Evolutionary conservation across 306 rosid genomes (phyloP).

Genomic region (Citrullus colocynthis): DNA sequence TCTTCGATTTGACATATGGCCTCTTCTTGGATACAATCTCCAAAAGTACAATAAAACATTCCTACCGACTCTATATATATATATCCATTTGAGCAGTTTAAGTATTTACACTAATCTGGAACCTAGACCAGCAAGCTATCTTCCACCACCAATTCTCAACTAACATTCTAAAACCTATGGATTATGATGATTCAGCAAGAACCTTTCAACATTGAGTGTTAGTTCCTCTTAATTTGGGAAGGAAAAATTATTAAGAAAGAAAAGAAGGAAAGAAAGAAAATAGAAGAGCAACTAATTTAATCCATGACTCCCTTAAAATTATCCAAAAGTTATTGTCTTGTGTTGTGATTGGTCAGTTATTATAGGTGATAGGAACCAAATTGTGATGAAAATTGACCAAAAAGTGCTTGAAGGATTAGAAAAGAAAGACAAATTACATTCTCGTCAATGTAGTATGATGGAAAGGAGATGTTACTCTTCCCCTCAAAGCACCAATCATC

Average conservation of each 20-base stretch:
- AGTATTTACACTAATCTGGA: background rate
- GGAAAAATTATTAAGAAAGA: background rate
- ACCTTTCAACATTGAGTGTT: background rate
- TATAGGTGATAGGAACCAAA: background rate
- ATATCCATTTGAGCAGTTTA: background rate
- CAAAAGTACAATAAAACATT: background rate
- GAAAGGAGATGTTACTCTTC: constrained; percentile 69
- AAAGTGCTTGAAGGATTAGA: background rate
- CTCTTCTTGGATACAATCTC: background rate
- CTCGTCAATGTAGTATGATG: constrained; percentile 96
- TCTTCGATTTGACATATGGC: background rate
- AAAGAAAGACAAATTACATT: constrained; percentile 48
- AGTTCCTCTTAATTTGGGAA: background rate
- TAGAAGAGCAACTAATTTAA: background rate
- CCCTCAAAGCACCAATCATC: constrained; percentile 91
- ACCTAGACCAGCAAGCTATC: background rate
- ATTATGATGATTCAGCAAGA: background rate
- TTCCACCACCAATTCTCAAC: background rate
- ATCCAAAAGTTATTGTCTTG: background rate
- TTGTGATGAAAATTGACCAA: background rate
- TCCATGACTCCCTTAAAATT: background rate
- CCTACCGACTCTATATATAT: background rate
- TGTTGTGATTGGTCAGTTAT: background rate
- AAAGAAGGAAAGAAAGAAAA: background rate
- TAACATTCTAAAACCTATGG: background rate